Conservation (phyloP, 2,329 filamentous ascomycete genomes). For the Microsporum audouinii region DNA sequence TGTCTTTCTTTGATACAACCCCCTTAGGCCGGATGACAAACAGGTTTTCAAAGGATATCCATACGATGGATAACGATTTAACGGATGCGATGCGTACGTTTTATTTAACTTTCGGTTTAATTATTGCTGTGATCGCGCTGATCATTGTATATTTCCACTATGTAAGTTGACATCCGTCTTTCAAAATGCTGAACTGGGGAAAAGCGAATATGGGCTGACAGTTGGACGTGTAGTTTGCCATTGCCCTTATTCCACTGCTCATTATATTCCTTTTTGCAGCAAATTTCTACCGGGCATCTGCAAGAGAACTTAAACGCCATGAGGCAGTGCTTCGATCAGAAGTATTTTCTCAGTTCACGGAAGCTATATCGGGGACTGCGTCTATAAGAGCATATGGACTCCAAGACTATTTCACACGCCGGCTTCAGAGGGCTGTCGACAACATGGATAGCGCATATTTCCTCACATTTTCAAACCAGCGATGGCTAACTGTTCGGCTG, state of each 20-base stretch:
- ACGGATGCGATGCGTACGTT: constrained; percentile 89
- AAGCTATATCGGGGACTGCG: constrained; percentile 64
- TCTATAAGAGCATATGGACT: constrained; percentile 85
- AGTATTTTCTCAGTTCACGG: constrained; percentile 84
- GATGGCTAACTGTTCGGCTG: constrained; percentile 78
- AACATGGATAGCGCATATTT: constrained; percentile 92
- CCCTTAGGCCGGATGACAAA: constrained; percentile 92
- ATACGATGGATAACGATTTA: constrained; percentile 90
- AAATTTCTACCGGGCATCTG: constrained; percentile 79
- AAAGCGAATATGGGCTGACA: background rate
- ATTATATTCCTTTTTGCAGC: constrained; percentile 70
- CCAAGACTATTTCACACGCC: constrained; percentile 58
- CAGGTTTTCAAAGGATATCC: constrained; percentile 87
- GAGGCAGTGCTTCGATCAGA: constrained; percentile 77
- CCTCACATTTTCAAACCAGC: constrained; percentile 87
- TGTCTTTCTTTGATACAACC: constrained; percentile 95
- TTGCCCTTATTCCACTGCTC: constrained; percentile 58
- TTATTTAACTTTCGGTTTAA: constrained; percentile 71
- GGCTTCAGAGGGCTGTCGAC: constrained; percentile 64
- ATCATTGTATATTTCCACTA: constrained; percentile 95
- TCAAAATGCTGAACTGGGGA: constrained; percentile 4
- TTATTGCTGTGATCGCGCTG: constrained; percentile 70
- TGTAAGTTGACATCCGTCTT: constrained; percentile 21
- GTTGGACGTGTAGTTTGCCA: constrained; percentile 44
- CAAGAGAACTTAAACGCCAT: constrained; percentile 87